Conservation (phyloP, 2,329 filamentous ascomycete species). For the Botrytis squamosa region DNA sequence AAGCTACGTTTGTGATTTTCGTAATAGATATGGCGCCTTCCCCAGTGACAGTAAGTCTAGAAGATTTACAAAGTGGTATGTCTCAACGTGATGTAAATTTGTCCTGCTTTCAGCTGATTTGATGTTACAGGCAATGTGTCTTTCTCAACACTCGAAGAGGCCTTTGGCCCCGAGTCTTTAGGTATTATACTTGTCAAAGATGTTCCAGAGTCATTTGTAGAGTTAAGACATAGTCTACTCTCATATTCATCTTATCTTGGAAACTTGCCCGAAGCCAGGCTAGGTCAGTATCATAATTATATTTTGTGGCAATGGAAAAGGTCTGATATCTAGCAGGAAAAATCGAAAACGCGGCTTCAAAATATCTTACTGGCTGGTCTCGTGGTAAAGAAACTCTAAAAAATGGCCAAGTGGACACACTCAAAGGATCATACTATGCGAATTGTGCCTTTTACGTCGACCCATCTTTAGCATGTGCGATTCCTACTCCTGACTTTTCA, state of each 20-base stretch:
- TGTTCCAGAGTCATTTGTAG: slow-evolving; percentile 68
- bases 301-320: slow-evolving; percentile 3
- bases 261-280: slow-evolving; percentile 67
- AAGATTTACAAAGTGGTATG: slow-evolving; percentile 58
- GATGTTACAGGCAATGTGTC: slow-evolving; percentile 58
- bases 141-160: slow-evolving; percentile 67
- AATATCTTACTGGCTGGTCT: slow-evolving; percentile 73
- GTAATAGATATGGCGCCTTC: slow-evolving; percentile 30
- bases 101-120: slow-evolving; percentile 23
- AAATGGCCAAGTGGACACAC: slow-evolving; percentile 73
- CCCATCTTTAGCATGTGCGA: slow-evolving; percentile 58
- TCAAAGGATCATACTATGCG: slow-evolving; percentile 82
- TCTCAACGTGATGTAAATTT: neutral
- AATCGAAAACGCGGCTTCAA: slow-evolving; percentile 59
- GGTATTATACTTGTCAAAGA: slow-evolving; percentile 94
- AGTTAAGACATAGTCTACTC: slow-evolving; percentile 71
- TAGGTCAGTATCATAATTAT: slow-evolving; percentile 54
- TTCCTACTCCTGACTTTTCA: slow-evolving; percentile 58
- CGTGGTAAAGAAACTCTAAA: slow-evolving; percentile 79
- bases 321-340: slow-evolving; percentile 44
- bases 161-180: slow-evolving; percentile 86
- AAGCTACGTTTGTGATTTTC: neutral
- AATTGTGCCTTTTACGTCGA: slow-evolving; percentile 79
- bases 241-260: slow-evolving; percentile 89
- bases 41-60: slow-evolving; percentile 54